These are phyloP conservation scores for Chloranthus sessilifolius DNA, from an alignment of 164 flowering plant species.

Conservation along the genomic window DNA sequence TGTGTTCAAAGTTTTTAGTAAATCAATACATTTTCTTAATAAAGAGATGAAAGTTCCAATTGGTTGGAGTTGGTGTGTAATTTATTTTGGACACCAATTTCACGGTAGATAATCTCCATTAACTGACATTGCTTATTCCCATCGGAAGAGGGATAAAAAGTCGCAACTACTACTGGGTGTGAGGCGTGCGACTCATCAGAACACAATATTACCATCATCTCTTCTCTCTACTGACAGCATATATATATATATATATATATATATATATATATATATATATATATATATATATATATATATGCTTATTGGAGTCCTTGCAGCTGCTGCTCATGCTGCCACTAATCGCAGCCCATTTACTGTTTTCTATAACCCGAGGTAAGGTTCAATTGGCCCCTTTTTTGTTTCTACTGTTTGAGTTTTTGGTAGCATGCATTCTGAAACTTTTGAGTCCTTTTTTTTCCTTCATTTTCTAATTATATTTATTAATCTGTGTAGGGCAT, in stretches of 20 bases:
- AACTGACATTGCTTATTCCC: not conserved
- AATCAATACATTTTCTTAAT: too few species aligned
- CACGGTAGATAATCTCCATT: not conserved
- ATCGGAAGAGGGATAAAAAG: constrained; percentile 67
- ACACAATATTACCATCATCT: constrained; percentile 80
- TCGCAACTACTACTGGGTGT: constrained; percentile 86
- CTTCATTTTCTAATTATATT: not conserved
- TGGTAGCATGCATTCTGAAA: not conserved
- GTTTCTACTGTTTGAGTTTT: not conserved
- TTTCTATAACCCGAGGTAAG: constrained; percentile 94
- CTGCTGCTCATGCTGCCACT: constrained; percentile 99
- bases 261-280: too few species aligned
- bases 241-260: too few species aligned
- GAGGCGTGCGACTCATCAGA: constrained; percentile 90
- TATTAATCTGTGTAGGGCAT: constrained; percentile 47
- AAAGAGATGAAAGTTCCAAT: too few species aligned
- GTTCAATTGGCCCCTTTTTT: not conserved
- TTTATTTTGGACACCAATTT: too few species aligned
- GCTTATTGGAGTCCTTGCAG: constrained; percentile 99
- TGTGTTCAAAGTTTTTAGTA: too few species aligned
- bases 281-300: too few species aligned
- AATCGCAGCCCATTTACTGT: constrained; percentile 79
- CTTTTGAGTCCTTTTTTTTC: constrained; percentile 4
- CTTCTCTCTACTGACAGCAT: constrained; percentile 95
- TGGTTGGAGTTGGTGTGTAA: too few species aligned